A percentile compares a stretch with the other conserved stretches of the same genome.
Evolutionary conservation across 495 filamentous ascomycete species (phyloP).

Genomic region (Lineolata rhizophorae): DNA sequence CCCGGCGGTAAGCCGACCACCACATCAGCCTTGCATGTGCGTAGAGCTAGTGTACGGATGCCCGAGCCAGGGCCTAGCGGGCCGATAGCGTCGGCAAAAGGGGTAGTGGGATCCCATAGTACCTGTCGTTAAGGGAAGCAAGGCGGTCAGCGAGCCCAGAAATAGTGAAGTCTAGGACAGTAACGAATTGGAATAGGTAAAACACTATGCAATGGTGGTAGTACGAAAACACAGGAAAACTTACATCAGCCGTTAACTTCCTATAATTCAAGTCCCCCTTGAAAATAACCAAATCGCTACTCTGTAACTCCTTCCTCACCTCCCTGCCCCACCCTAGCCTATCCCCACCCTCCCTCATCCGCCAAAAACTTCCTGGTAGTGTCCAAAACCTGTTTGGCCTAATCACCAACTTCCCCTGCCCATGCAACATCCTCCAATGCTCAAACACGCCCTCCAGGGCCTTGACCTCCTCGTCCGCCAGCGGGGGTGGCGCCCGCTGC

Average conservation of each 20-base stretch:
- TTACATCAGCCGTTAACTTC: constrained; percentile 73
- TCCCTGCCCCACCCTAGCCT: constrained; percentile 42
- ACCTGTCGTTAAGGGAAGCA: no score
- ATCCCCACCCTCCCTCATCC: constrained; percentile 45
- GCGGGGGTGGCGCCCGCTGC: constrained; percentile 28
- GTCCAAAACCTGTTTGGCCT: constrained; percentile 85
- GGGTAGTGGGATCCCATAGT: constrained; percentile 70
- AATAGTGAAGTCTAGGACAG: no score
- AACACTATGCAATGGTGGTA: background rate
- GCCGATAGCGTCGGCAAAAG: constrained; percentile 69
- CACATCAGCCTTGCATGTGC: constrained; percentile 90
- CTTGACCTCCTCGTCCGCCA: constrained; percentile 42
- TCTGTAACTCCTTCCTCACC: no score
- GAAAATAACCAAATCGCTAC: constrained; percentile 77
- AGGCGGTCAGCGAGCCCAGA: no score
- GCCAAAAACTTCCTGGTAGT: constrained; percentile 62
- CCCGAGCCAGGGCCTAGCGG: constrained; percentile 62
- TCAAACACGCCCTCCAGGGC: constrained; percentile 57
- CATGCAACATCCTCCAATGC: constrained; percentile 58
- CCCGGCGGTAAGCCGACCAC: constrained; percentile 74
- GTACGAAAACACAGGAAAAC: no score
- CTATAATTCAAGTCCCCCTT: constrained; percentile 95
- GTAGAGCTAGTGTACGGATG: constrained; percentile 59
- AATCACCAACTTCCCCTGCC: constrained; percentile 58
- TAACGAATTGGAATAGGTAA: no score